Conservation (phyloP, 2,329 filamentous ascomycete genomes). For the Bipolaris oryzae region DNA sequence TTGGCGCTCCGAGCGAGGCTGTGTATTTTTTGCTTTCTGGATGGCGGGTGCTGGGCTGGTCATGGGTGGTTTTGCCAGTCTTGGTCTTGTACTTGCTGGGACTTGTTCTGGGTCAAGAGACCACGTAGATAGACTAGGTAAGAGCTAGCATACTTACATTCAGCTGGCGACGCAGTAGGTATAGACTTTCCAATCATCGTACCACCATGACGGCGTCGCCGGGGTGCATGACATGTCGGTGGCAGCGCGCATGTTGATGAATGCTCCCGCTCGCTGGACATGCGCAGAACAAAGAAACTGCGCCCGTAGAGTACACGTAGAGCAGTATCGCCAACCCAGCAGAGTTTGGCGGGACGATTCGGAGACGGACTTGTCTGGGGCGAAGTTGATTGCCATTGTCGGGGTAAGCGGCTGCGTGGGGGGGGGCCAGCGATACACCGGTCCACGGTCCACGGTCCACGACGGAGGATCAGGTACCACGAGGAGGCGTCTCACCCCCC, state of each 20-base stretch:
- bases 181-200: slow-evolving; percentile 27
- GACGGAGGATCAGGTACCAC: slow-evolving; percentile 42
- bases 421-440: slow-evolving; percentile 15
- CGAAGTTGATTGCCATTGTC: slow-evolving; percentile 14
- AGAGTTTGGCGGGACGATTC: slow-evolving; percentile 7
- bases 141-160: slow-evolving; percentile 21
- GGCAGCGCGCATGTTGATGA: neutral
- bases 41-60: too few relatives aligned
- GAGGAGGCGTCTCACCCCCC: slow-evolving; percentile 21
- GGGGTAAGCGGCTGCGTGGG: slow-evolving; percentile 32
- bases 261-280: neutral
- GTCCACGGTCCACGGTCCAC: slow-evolving; percentile 29
- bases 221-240: neutral
- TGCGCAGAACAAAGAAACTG: neutral
- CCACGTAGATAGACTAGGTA: slow-evolving; percentile 11
- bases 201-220: slow-evolving; percentile 15
- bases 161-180: slow-evolving; percentile 23
- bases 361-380: neutral
- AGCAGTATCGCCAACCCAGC: neutral
- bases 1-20: slow-evolving; percentile 35
- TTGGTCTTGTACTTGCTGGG: slow-evolving; percentile 10
- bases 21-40: slow-evolving; percentile 6
- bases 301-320: neutral
- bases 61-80: slow-evolving; percentile 17
- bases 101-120: slow-evolving; percentile 11